Base-by-base conservation (phyloP, 768 basidiomycete genomes). In the Daedaleopsis sinensis region DNA sequence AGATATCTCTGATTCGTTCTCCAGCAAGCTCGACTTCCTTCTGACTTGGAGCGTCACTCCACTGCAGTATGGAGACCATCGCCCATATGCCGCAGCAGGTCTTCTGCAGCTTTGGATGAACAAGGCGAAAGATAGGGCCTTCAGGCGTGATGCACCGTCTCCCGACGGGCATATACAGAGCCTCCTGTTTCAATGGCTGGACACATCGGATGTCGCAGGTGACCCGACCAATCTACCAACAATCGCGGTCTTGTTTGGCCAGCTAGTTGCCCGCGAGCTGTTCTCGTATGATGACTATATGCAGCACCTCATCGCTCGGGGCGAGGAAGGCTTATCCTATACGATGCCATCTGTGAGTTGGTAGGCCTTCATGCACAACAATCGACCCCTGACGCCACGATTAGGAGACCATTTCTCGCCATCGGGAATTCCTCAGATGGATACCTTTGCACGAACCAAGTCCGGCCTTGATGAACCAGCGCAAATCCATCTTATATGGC, bases 11-110 rank as follows among this genome's bases (percentile, higher is more conserved):
- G 68, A 76, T 13, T 70, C 73, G 12, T 90, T 92, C 67, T 74
- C 79, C n/a, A 82, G 82, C 59, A 91, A 93, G 68, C 80, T 93
- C 18, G 85, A 90, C 64, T 81, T 87, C 55, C 79, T 93, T 2
- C 79, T 94, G 11, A 89, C 89, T 0, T 94, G 93, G 92, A 84
- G 85, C 66, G 85, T 93, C 27, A 91, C 91, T 0, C 84, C 87
- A 3, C 77, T 90, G 18, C 93, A 94, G 72, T 93, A 88, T 61
- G 92, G 93, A 11, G 88, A 92, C 47, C 93, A 93, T 65, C 80
- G 92, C 37, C 85, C 89, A 1, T 89, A 88, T 68, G 91, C 86
- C 32, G 90, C 88, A 1, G 86, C 84, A 9, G 88, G 88, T 19
- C 78, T 93, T 43, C 83, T 93, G 53, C 78, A 77, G 3, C 77